Percentiles rank a stretch among this genome's conserved stretches.
phyloP scores from a whole-genome alignment of 768 basidiomycete species.

The Pulveroboletus ravenelii region DNA sequence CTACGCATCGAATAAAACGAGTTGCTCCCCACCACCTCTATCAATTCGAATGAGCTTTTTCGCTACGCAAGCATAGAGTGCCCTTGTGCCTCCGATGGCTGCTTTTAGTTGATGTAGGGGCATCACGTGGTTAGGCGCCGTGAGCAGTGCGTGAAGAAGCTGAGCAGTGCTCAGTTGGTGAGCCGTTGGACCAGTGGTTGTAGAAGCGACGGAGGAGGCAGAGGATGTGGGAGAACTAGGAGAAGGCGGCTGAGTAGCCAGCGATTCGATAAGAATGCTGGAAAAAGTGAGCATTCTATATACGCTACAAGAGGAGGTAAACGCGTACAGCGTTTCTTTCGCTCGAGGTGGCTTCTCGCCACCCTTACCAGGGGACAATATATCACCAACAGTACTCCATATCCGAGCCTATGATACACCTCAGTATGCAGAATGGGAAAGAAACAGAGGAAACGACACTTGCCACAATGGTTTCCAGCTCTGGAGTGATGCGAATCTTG shows the following conservation, averaged over 20 bases:
- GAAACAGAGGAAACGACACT: conserved; percentile 20
- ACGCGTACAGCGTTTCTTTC: conserved; percentile 58
- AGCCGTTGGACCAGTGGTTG: conserved; percentile 43
- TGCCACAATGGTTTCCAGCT: conserved; percentile 63
- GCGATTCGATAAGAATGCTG: conserved; percentile 54
- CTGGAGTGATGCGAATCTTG: conserved; percentile 52
- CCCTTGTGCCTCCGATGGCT: conserved; percentile 52
- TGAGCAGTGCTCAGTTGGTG: conserved; percentile 72
- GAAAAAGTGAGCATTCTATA: background rate
- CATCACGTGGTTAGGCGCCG: conserved; percentile 50
- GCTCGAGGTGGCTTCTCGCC: conserved; percentile 43
- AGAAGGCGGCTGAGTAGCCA: conserved; percentile 48
- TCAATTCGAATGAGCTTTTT: conserved; percentile 77
- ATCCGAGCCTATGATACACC: conserved; percentile 50
- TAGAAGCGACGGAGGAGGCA: conserved; percentile 42
- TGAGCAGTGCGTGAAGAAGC: conserved; percentile 56
- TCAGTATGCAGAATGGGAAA: background rate
- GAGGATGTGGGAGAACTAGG: conserved; percentile 56
- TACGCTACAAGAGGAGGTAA: background rate
- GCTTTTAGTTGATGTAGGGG: conserved; percentile 62
- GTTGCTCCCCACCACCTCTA: conserved; percentile 67
- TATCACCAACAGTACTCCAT: conserved; percentile 61
- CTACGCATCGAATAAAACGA: conserved; percentile 61
- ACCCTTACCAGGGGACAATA: conserved; percentile 52
- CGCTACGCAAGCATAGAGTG: conserved; percentile 75